These are phyloP conservation scores for Pseudopyricularia javanii DNA, from an alignment of 2,329 filamentous ascomycete species.

Conservation along the genomic window DNA sequence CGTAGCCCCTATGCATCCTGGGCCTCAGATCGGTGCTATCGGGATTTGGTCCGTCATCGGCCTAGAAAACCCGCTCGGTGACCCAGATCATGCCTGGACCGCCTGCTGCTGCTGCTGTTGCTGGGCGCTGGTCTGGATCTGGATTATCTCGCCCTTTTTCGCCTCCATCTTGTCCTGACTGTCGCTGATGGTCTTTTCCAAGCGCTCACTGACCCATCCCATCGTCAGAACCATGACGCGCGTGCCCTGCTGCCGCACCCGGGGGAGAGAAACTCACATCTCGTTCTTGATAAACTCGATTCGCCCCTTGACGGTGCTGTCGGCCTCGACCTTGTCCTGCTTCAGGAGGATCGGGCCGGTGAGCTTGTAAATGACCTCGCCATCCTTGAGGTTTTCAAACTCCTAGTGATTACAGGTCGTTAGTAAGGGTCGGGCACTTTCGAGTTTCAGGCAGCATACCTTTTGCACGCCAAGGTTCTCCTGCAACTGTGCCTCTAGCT, in stretches of 20 bases:
- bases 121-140: conserved; percentile 38
- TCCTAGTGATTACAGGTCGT: conserved; percentile 40
- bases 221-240: neutral
- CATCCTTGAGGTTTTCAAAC: conserved; percentile 66
- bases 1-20: no score
- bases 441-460: conserved; percentile 28
- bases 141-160: conserved; percentile 48
- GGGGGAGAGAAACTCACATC: conserved; percentile 49
- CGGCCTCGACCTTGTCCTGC: conserved; percentile 84
- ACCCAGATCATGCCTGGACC: conserved; percentile 14
- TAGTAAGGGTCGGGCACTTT: neutral
- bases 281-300: conserved; percentile 89
- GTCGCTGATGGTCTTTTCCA: conserved; percentile 42
- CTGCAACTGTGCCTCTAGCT: conserved; percentile 84
- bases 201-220: conserved; percentile 11
- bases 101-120: conserved; percentile 11
- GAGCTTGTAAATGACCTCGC: conserved; percentile 90
- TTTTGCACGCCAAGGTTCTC: conserved; percentile 84
- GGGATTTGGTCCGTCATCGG: neutral
- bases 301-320: conserved; percentile 80
- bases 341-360: conserved; percentile 87
- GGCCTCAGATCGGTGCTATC: no score
- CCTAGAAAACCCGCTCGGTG: conserved; percentile 9
- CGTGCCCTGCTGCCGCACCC: conserved; percentile 11
- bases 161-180: conserved; percentile 43